Conservation (phyloP, 1,284 basidiomycete species). For the Irpex lacteus region DNA sequence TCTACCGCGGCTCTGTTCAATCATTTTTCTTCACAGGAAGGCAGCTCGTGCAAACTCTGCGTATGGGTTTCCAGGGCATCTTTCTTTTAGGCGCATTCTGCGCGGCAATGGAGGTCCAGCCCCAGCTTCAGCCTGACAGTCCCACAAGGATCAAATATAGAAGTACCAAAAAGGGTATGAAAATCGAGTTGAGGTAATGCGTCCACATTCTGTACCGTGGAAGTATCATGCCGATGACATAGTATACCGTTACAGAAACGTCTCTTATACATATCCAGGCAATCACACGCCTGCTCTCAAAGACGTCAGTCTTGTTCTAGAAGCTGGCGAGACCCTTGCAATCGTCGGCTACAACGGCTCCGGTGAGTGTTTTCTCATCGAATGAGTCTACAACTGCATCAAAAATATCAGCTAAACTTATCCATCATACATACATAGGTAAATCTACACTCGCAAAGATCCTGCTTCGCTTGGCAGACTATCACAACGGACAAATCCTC, state of each 20-base stretch:
- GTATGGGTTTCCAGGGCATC: slow-evolving; percentile 74
- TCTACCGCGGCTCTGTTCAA: slow-evolving; percentile 76
- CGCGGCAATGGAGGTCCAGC: slow-evolving; percentile 67
- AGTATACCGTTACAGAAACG: slow-evolving; percentile 39
- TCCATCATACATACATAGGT: slow-evolving; percentile 46
- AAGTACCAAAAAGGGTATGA: slow-evolving; percentile 52
- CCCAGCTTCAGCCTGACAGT: slow-evolving; percentile 60
- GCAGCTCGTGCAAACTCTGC: slow-evolving; percentile 56
- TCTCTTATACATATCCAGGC: slow-evolving; percentile 79
- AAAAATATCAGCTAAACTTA: not conserved
- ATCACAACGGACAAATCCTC: slow-evolving; percentile 58
- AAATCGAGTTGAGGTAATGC: slow-evolving; percentile 62
- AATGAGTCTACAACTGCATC: not conserved
- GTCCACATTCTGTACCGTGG: not conserved
- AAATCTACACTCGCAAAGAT: slow-evolving; percentile 83
- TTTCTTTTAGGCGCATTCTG: slow-evolving; percentile 83
- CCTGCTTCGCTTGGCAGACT: slow-evolving; percentile 73
- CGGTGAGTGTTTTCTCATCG: slow-evolving; percentile 39
- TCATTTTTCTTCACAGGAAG: slow-evolving; percentile 62
- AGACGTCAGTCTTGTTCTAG: slow-evolving; percentile 65
- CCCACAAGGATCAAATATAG: slow-evolving; percentile 39
- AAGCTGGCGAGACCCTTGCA: slow-evolving; percentile 74
- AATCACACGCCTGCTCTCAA: slow-evolving; percentile 59
- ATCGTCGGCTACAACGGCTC: slow-evolving; percentile 83
- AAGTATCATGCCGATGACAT: not conserved